Conservation (phyloP, 805 yeast species). For the Kodamaea lidongshanica region DNA sequence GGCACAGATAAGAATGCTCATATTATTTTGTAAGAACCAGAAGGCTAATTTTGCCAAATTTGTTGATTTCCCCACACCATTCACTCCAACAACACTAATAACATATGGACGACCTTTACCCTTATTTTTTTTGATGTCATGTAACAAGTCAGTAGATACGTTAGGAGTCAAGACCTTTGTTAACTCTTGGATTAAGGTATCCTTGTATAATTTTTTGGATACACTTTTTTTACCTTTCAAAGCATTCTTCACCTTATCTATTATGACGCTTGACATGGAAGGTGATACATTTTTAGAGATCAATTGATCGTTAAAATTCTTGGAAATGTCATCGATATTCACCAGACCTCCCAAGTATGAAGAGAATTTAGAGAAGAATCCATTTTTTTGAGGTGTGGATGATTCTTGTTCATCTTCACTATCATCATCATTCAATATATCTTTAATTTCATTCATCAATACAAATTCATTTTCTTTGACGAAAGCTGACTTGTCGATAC, state of each 20-base stretch:
- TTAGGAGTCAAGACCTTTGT: constrained; percentile 84
- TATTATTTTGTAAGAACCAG: constrained; percentile 88
- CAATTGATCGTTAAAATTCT: constrained; percentile 66
- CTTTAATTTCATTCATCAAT: constrained; percentile 35
- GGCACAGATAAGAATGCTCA: constrained; percentile 84
- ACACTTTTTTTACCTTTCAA: constrained; percentile 66
- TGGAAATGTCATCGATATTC: constrained; percentile 56
- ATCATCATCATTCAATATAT: constrained; percentile 29
- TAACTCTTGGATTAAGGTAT: constrained; percentile 57
- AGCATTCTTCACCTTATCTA: constrained; percentile 62
- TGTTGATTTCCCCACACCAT: constrained; percentile 97
- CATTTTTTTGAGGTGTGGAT: constrained; percentile 9
- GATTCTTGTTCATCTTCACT: constrained; percentile 22
- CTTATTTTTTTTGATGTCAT: constrained; percentile 58
- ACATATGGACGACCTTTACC: constrained; percentile 63
- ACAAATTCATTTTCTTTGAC: constrained; percentile 34
- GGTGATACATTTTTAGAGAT: constrained; percentile 88
- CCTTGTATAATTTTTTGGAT: constrained; percentile 61
- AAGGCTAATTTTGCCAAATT: constrained; percentile 90
- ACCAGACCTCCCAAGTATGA: constrained; percentile 34
- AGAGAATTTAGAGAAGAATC: constrained; percentile 30
- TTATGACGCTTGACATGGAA: constrained; percentile 69
- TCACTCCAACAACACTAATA: constrained; percentile 96
- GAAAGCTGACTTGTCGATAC: constrained; percentile 29
- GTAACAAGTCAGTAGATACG: constrained; percentile 78